phyloP scores from a whole-genome alignment of 1,284 basidiomycete species.

The Volvariella volvacea region DNA sequence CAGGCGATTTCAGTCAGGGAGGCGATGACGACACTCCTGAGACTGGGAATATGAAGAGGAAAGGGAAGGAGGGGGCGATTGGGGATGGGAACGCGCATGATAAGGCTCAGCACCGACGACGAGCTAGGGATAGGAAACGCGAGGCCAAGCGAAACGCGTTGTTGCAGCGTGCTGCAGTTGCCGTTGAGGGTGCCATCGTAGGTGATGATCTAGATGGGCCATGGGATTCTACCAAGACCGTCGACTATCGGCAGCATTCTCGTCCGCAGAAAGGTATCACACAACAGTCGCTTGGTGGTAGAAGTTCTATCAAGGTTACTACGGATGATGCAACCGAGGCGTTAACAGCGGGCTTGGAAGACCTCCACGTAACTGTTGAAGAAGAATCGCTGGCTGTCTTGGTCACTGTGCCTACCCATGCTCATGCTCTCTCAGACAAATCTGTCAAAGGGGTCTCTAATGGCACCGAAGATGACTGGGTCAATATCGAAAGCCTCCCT shows the following conservation, averaged over 20 bases:
- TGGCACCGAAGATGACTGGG: no score
- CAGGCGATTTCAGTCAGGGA: not conserved
- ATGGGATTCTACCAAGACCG: not conserved
- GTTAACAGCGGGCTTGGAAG: slow-evolving; percentile 22
- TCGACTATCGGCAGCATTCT: not conserved
- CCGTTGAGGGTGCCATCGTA: no score
- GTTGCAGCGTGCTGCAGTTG: not conserved
- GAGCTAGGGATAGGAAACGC: not conserved
- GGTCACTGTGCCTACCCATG: no score
- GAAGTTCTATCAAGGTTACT: no score
- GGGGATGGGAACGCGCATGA: not conserved
- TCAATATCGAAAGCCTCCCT: no score
- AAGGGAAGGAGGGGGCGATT: slow-evolving; percentile 2
- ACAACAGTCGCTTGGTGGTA: not conserved
- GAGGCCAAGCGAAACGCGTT: not conserved
- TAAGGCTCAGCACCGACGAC: not conserved
- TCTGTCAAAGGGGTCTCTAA: no score
- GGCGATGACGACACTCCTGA: not conserved
- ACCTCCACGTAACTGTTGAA: slow-evolving; percentile 20
- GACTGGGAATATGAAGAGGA: not conserved
- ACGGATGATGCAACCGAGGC: slow-evolving; percentile 9
- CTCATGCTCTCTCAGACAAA: no score
- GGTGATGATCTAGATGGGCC: no score
- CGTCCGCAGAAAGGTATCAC: not conserved
- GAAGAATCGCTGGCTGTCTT: no score